These are phyloP conservation scores for Torulaspora delbrueckii DNA, from an alignment of 805 yeast genomes.

Conservation along the genomic window DNA sequence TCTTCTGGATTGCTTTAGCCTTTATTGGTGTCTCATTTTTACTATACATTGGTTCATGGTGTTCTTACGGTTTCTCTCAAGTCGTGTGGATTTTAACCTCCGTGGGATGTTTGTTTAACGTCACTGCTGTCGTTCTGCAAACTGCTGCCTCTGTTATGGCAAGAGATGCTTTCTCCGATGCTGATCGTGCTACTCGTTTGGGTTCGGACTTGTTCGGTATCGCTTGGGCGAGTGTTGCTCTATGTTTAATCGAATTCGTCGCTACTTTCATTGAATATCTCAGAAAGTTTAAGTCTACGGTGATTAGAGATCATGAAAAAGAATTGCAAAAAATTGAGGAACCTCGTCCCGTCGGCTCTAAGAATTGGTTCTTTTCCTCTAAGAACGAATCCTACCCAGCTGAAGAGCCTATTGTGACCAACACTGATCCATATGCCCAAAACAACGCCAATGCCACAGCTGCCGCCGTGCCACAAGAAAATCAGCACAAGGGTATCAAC, in stretches of 20 bases:
- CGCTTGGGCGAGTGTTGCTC: slow-evolving; percentile 65
- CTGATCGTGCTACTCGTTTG: slow-evolving; percentile 42
- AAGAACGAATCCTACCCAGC: slow-evolving; percentile 42
- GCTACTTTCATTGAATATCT: slow-evolving; percentile 2
- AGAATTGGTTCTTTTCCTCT: slow-evolving; percentile 41
- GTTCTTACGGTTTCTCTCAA: slow-evolving; percentile 51
- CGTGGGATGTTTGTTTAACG: slow-evolving; percentile 49
- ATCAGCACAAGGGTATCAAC: slow-evolving; percentile 52
- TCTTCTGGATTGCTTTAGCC: slow-evolving; percentile 53
- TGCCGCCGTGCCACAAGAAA: slow-evolving; percentile 20
- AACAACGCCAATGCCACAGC: slow-evolving; percentile 2
- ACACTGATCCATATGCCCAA: slow-evolving; percentile 5
- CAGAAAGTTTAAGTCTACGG: not conserved
- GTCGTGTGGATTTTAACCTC: slow-evolving; percentile 48
- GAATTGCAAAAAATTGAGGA: slow-evolving; percentile 1
- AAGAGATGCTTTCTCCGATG: slow-evolving; percentile 56
- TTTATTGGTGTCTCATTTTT: slow-evolving; percentile 61
- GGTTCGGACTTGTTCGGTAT: slow-evolving; percentile 59
- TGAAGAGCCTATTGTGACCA: slow-evolving; percentile 19
- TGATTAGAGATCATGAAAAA: slow-evolving; percentile 26
- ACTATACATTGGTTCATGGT: slow-evolving; percentile 49
- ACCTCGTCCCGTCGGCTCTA: slow-evolving; percentile 32
- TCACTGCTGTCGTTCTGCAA: slow-evolving; percentile 62
- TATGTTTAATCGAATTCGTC: slow-evolving; percentile 16
- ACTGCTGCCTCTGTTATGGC: slow-evolving; percentile 80